phyloP scores from a whole-genome alignment of 2,329 filamentous ascomycete genomes.

The Aspergillus pseudoglaucus region DNA sequence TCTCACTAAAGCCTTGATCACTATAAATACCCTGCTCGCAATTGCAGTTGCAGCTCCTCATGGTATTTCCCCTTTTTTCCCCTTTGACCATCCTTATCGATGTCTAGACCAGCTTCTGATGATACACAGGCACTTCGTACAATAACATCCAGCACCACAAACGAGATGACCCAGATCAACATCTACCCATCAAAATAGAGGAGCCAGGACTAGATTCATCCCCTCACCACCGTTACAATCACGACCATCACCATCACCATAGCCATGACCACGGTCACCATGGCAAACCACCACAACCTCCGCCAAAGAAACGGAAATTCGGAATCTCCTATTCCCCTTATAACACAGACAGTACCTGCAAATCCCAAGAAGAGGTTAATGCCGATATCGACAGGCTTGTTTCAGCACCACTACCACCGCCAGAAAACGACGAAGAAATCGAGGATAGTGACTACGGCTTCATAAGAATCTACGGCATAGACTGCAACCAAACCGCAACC shows the following conservation, averaged over 20 bases:
- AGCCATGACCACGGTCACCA: neutral
- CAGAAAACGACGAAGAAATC: neutral
- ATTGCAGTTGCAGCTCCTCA: too few relatives aligned
- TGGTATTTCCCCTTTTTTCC: too few relatives aligned
- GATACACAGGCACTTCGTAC: too few relatives aligned
- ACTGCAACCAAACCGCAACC: conserved; percentile 65
- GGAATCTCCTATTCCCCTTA: conserved; percentile 57
- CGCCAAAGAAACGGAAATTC: conserved; percentile 13
- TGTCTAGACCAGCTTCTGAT: too few relatives aligned
- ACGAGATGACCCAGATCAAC: too few relatives aligned
- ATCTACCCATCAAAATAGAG: too few relatives aligned
- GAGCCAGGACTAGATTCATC: too few relatives aligned
- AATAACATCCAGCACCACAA: too few relatives aligned
- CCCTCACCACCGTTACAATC: neutral
- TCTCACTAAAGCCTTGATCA: too few relatives aligned
- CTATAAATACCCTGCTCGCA: too few relatives aligned
- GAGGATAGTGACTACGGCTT: conserved; percentile 53
- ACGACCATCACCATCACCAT: neutral
- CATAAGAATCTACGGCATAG: conserved; percentile 72
- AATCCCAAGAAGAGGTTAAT: conserved; percentile 56
- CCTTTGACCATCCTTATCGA: too few relatives aligned
- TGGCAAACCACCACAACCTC: neutral
- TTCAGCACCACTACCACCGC: neutral
- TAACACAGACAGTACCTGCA: conserved; percentile 56
- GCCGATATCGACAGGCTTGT: conserved; percentile 50